phyloP scores from a whole-genome alignment of 192 early-diverging fungal species.

The Thamnidium elegans region DNA sequence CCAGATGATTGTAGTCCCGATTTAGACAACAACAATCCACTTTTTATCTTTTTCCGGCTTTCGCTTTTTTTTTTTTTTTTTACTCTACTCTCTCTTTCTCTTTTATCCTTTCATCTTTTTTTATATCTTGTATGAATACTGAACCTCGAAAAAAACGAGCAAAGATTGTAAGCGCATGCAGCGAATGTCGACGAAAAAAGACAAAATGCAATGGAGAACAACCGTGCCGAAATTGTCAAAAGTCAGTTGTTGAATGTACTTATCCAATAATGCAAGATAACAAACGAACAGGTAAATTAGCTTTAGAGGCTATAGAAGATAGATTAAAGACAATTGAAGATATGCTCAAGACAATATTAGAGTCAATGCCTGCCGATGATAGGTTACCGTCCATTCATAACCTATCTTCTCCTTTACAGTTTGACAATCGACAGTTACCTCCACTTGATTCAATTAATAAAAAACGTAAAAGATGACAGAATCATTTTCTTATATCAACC shows the following conservation, averaged over 20 bases:
- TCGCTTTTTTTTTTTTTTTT: slow-evolving; percentile 1
- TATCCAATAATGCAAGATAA: slow-evolving; percentile 31
- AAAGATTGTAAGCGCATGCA: slow-evolving; percentile 39
- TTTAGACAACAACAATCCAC: neutral
- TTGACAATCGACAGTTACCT: slow-evolving; percentile 8
- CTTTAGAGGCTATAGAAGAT: slow-evolving; percentile 37
- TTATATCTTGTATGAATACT: slow-evolving; percentile 2
- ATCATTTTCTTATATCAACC: neutral
- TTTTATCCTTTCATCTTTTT: slow-evolving; percentile 9
- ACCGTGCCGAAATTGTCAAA: slow-evolving; percentile 35
- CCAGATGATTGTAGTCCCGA: too few relatives aligned
- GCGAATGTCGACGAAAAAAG: slow-evolving; percentile 38
- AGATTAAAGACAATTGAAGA: slow-evolving; percentile 39
- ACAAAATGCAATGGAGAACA: slow-evolving; percentile 39
- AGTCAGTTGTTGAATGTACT: slow-evolving; percentile 25
- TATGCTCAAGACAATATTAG: slow-evolving; percentile 36
- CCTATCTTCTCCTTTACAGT: slow-evolving; percentile 9
- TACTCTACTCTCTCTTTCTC: neutral
- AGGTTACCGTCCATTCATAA: slow-evolving; percentile 29
- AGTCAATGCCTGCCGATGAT: slow-evolving; percentile 2
- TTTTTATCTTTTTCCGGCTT: slow-evolving; percentile 4
- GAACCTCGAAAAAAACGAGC: slow-evolving; percentile 36
- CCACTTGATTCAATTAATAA: slow-evolving; percentile 4
- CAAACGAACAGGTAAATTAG: slow-evolving; percentile 18
- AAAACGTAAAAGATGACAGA: neutral